Percentiles rank a stretch among this genome's conserved stretches.
Evolutionary conservation across 2,329 filamentous ascomycete species (phyloP).

Genomic region (Alternaria viburni): DNA sequence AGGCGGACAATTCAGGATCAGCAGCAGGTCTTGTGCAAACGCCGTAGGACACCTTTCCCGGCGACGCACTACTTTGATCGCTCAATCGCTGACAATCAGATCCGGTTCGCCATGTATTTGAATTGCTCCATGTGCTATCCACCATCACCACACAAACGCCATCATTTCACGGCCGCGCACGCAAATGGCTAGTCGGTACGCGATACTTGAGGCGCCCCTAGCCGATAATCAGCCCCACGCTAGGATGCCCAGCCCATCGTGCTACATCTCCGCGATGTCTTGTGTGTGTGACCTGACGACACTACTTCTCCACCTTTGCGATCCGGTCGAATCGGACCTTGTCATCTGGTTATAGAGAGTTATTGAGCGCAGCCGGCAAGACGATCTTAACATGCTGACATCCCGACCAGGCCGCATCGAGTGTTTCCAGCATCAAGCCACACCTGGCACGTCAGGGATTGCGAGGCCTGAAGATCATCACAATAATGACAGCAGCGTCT

Average conservation of each 20-base stretch:
- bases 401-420: constrained; percentile 27
- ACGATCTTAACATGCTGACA: constrained; percentile 16
- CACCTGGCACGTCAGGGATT: constrained; percentile 30
- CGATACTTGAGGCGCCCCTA: constrained; percentile 33
- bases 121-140: constrained; percentile 32
- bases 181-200: constrained; percentile 31
- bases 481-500: constrained; percentile 26
- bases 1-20: constrained; percentile 32
- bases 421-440: constrained; percentile 41
- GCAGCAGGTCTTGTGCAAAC: constrained; percentile 17
- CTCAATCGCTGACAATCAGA: constrained; percentile 30
- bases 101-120: constrained; percentile 22
- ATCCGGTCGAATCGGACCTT: constrained; percentile 8
- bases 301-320: constrained; percentile 4
- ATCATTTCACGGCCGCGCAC: constrained; percentile 34
- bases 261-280: constrained; percentile 25
- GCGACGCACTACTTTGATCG: constrained; percentile 35
- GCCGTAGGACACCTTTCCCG: constrained; percentile 11
- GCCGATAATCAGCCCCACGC: constrained; percentile 39
- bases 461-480: constrained; percentile 36
- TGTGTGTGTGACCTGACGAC: constrained; percentile 27
- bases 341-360: constrained; percentile 9
- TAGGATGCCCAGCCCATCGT: constrained; percentile 23
- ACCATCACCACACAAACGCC: constrained; percentile 38
- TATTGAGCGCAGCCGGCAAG: constrained; percentile 1